Conservation (phyloP, 2,329 filamentous ascomycete genomes). For the Thielaviopsis ethacetica region DNA sequence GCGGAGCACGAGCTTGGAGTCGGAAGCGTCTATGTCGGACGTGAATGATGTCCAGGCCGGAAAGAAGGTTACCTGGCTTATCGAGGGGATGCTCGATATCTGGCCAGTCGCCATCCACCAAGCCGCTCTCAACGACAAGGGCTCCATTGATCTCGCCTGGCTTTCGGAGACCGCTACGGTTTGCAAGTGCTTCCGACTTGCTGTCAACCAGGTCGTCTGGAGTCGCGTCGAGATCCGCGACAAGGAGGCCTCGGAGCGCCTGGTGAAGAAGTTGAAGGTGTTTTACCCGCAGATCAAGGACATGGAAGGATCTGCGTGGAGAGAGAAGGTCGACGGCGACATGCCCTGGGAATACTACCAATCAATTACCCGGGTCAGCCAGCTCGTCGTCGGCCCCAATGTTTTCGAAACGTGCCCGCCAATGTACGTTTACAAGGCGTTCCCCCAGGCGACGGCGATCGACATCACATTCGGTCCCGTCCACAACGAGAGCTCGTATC, state of each 20-base stretch:
- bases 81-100: not conserved
- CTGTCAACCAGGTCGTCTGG: slow-evolving; percentile 59
- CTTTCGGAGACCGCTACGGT: slow-evolving; percentile 45
- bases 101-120: slow-evolving; percentile 54
- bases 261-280: not conserved
- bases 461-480: not conserved
- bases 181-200: slow-evolving; percentile 51
- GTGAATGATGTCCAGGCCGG: not conserved
- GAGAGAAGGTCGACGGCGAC: not conserved
- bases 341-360: not conserved
- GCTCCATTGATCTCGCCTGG: slow-evolving; percentile 39
- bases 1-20: not conserved
- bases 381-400: not conserved
- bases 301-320: not conserved
- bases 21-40: not conserved
- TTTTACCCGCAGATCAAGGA: not conserved
- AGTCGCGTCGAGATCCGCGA: not conserved
- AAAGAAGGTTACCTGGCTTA: not conserved
- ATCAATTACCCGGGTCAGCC: not conserved
- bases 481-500: not conserved
- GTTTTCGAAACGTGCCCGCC: not conserved
- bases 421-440: not conserved
- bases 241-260: not conserved
- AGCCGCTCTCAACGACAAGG: slow-evolving; percentile 35
- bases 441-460: not conserved